Base-by-base conservation (phyloP, 75 land plant genomes). In the Larix kaempferi region DNA sequence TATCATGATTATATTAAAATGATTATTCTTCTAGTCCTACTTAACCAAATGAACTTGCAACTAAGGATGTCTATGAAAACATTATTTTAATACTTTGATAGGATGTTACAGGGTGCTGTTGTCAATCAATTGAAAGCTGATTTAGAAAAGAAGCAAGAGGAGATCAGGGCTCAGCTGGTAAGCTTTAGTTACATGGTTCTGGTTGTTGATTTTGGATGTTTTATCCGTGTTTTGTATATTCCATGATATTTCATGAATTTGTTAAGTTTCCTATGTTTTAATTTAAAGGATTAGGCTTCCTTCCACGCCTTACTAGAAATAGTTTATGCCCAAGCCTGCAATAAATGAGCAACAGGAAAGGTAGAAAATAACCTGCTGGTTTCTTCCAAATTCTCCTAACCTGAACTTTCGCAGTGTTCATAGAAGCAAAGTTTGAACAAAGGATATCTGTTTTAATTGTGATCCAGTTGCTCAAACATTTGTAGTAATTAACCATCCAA, bases 81-180 rank as follows among this genome's bases (percentile, higher is more conserved):
- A 75, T 64, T 75, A 21, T 75, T 54, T 75, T 59, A 56, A 75
- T 54, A 75, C 41, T 26, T 77, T 35, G 78, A 23, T 35, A 77
- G 78, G 78, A 35, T 79, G 57, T 79, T 62, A 35, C 92, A 97
- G 99, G 98, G 94, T 67, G 76, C 83, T 62, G 85, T 92, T 60
- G 86, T 97, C 49, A 87, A 82, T 71, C 90, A 95, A 81, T 88
- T 97, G 37, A 96, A 88, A 71, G 85, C 78, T 74, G 95, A 95
- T 27, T 77, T 92, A 81, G 92, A 94, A 56, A 85, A 59, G 44
- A 87, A 91, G 63, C 87, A 89, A 65, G 94, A 86, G 66, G 93
- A 89, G 81, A 82, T 97, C 74, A 81, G 81, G 57, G 80, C 84
- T 39, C 94, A 88, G 79, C 74, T 88, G 88, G 98, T 94, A 76